These are phyloP conservation scores for Clonostachys rosea DNA, from an alignment of 2,329 filamentous ascomycete genomes.

Conservation along the genomic window DNA sequence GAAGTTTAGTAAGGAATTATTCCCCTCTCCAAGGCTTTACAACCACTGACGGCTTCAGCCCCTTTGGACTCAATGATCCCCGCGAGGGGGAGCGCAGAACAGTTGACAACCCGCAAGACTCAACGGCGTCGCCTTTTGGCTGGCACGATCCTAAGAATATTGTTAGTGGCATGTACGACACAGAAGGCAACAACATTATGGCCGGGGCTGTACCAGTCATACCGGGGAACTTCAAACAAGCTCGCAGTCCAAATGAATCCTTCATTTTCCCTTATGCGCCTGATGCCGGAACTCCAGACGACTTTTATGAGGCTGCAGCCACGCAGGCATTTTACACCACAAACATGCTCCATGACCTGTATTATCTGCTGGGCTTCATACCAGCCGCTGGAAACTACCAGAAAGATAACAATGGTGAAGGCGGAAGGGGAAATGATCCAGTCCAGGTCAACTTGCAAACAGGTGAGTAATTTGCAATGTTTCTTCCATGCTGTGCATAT, in stretches of 20 bases:
- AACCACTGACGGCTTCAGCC: background rate
- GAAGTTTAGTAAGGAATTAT: slow-evolving; percentile 45
- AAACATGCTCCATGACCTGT: slow-evolving; percentile 55
- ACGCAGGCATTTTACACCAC: slow-evolving; percentile 58
- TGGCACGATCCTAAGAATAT: background rate
- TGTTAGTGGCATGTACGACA: background rate
- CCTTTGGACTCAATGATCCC: background rate
- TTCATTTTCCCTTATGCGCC: slow-evolving; percentile 14
- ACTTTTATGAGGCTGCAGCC: slow-evolving; percentile 48
- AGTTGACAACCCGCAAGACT: slow-evolving; percentile 42
- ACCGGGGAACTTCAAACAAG: too few species aligned
- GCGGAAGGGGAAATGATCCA: slow-evolving; percentile 45
- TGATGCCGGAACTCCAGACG: slow-evolving; percentile 17
- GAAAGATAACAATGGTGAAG: slow-evolving; percentile 47
- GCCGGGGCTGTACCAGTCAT: background rate
- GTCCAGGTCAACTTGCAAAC: slow-evolving; percentile 55
- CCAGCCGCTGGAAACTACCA: slow-evolving; percentile 58
- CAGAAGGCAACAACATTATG: background rate
- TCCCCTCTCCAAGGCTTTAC: background rate
- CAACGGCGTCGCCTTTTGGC: background rate
- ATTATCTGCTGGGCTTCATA: slow-evolving; percentile 52
- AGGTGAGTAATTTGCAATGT: too few species aligned
- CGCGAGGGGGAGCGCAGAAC: background rate
- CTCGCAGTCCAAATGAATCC: too few species aligned
- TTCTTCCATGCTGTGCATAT: slow-evolving; percentile 21